phyloP scores from a whole-genome alignment of 2,329 filamentous ascomycete species.

The Paraconiothyrium brasiliense region DNA sequence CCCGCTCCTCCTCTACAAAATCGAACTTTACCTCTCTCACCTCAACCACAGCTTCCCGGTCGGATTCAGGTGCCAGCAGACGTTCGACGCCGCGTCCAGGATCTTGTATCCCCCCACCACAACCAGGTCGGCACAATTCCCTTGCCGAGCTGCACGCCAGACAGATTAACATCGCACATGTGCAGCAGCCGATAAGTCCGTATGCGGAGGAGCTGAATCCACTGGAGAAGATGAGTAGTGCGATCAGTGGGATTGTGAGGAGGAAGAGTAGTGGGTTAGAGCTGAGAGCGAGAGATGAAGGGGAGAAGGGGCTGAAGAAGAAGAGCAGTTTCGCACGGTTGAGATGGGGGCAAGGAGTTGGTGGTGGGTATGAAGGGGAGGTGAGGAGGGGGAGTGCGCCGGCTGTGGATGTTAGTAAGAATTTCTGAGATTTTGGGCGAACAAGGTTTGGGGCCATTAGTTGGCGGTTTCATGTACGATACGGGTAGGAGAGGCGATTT shows the following conservation, averaged over 20 bases:
- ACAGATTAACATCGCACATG: conserved; percentile 1
- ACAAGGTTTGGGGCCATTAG: conserved; percentile 37
- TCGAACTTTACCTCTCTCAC: background rate
- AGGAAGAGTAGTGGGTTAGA: conserved; percentile 7
- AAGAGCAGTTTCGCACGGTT: conserved; percentile 5
- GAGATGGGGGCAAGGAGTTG: background rate
- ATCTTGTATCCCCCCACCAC: background rate
- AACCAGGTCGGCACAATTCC: conserved; percentile 13
- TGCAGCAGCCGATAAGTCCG: conserved; percentile 12
- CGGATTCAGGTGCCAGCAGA: background rate
- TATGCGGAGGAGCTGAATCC: conserved; percentile 7
- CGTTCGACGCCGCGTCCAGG: background rate
- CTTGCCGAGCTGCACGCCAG: conserved; percentile 11
- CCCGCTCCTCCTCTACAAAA: conserved; percentile 8
- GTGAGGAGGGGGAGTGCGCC: background rate
- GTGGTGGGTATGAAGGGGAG: background rate
- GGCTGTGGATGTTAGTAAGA: background rate
- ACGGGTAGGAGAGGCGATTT: too few species aligned
- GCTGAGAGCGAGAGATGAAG: background rate
- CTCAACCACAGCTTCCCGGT: background rate
- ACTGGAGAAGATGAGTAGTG: background rate
- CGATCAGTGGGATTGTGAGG: conserved; percentile 7
- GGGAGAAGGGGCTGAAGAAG: background rate
- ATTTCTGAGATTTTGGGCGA: conserved; percentile 12
- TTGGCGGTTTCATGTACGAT: conserved; percentile 16